Evolutionary conservation across 306 rosid species (phyloP).

Genomic region (Heteromeles arbutifolia): DNA sequence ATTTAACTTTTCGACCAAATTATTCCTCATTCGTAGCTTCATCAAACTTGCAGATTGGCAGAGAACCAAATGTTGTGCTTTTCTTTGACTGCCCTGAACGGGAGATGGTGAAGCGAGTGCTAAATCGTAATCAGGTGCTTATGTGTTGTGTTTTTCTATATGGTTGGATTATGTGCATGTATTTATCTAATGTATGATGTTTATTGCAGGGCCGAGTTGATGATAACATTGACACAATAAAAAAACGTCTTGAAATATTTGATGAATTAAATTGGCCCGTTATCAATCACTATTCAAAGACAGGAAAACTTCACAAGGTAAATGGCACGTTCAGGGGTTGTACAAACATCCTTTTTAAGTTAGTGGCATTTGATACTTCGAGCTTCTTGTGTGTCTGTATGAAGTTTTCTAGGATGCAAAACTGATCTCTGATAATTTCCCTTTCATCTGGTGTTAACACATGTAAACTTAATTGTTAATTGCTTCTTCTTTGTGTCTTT

Average conservation of each 20-base stretch:
- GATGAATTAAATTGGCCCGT: conserved; percentile 73
- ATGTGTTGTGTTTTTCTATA: neutral
- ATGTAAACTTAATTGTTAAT: neutral
- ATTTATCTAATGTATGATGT: conserved; percentile 18
- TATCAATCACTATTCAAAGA: conserved; percentile 58
- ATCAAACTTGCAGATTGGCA: conserved; percentile 46
- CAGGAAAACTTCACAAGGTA: conserved; percentile 74
- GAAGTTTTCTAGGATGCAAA: conserved; percentile 2
- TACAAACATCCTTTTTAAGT: neutral
- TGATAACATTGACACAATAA: conserved; percentile 85
- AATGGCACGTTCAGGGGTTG: neutral
- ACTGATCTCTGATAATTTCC: neutral
- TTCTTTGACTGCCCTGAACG: conserved; percentile 94
- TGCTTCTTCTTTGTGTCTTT: neutral
- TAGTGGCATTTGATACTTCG: neutral
- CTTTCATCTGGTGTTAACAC: neutral
- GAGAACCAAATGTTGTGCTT: conserved; percentile 76
- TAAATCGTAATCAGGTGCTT: conserved; percentile 83
- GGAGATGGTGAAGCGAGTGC: conserved; percentile 93
- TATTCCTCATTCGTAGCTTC: neutral
- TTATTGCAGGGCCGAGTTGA: conserved; percentile 83
- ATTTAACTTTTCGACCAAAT: neutral
- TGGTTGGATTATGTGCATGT: neutral
- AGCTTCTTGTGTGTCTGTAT: neutral
- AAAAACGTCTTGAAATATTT: conserved; percentile 76